Evolutionary conservation across 2,329 filamentous ascomycete genomes (phyloP).

Genomic region (Geosmithia morbida): DNA sequence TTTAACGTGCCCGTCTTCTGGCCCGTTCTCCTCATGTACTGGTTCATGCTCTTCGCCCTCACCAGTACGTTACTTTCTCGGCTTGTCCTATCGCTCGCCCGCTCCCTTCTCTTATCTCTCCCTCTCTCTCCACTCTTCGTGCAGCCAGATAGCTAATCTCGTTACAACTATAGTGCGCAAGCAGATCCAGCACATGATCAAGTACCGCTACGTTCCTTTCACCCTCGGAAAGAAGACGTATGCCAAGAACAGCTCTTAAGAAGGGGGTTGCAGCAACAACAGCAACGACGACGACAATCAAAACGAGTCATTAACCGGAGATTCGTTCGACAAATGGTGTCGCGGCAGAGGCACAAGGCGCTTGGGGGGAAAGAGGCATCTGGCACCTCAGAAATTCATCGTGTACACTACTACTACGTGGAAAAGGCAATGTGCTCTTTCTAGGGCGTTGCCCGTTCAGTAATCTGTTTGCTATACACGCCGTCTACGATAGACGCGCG

Average conservation of each 20-base stretch:
- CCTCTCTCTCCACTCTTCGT: not conserved
- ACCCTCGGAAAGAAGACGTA: slow-evolving; percentile 81
- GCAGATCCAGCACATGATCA: slow-evolving; percentile 99
- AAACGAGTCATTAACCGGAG: not conserved
- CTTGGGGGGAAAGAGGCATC: not conserved
- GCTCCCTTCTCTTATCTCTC: not conserved
- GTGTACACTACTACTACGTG: not conserved
- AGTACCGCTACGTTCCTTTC: slow-evolving; percentile 96
- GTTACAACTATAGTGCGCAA: slow-evolving; percentile 60
- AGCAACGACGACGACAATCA: not conserved
- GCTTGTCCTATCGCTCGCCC: slow-evolving; percentile 1
- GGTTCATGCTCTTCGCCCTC: slow-evolving; percentile 89
- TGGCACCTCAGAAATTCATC: not conserved
- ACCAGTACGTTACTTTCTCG: slow-evolving; percentile 55
- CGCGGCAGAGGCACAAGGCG: not conserved
- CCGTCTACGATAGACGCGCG: not conserved
- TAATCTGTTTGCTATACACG: not conserved
- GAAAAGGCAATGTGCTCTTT: not conserved
- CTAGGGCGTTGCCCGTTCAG: not conserved
- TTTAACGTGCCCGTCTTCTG: slow-evolving; percentile 99
- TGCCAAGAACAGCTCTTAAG: slow-evolving; percentile 41
- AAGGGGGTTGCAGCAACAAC: not conserved
- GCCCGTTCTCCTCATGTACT: slow-evolving; percentile 97
- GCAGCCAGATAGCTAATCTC: not conserved
- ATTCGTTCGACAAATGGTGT: not conserved